Base-by-base conservation (phyloP, 1,139 yeast genomes). In the Candida albicans region DNA sequence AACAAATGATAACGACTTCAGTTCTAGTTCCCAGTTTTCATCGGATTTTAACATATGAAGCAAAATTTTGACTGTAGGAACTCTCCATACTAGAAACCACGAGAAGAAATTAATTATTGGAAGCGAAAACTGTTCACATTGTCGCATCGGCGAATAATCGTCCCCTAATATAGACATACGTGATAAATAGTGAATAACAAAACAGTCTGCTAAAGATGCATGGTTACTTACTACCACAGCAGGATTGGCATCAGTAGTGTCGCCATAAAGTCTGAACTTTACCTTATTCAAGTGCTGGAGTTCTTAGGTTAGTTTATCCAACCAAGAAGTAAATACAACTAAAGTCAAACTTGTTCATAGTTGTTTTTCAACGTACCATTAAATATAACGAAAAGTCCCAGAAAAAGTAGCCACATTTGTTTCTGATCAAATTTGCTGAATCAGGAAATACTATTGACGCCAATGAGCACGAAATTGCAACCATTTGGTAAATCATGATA, bases 21-120 rank as follows among this genome's bases (percentile, higher is more conserved):
- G 52, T 38, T 75, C 77, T 37, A 81, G 57, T 48, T 77, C 81
- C 87, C 87, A 82, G 51, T 82, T 82, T 49, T 82, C 88, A 54
- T 82, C 87, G 40, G 77, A 67, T 43, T 70, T 73, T 4, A 74
- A 58, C 45, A 79, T 61, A 47, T 75, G 72, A 35, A 66, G 51
- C 10, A 78, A 54, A 2, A 76, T 61, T 14, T 63, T 60, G 1
- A 76, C 32, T 0, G 73, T 68, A 2, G 88, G 88, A 0, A 79
- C 63, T 22, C 68, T 54, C 87, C 87, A 82, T 8, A 82, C 51
- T 8, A 65, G 53, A 50, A 77, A 81, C 88, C 88, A 82, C 1
- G 84, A 73, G 57, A 82, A 82, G 58, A 78, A 82, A 45, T 68
- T 75, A 9, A 76, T 62, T 15, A 65, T 55, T 0, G 83, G 83